Evolutionary conservation across 1,284 basidiomycete species (phyloP).

Genomic region (Cryptococcus sp.): DNA sequence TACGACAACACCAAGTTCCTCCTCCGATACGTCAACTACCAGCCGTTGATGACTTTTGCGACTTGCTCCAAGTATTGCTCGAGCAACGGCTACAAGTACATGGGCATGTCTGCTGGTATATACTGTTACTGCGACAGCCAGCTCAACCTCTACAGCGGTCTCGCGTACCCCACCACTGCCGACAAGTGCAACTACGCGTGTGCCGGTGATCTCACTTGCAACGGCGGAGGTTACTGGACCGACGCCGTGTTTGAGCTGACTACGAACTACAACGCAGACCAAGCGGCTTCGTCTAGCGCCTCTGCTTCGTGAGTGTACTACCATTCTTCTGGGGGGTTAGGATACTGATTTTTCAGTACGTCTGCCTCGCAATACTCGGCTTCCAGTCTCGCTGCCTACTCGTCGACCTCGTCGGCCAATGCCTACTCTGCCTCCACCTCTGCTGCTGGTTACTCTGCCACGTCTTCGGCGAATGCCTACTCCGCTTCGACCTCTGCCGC

Average conservation of each 20-base stretch:
- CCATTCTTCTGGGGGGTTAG: too few relatives aligned
- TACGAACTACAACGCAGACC: not conserved
- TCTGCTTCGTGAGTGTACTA: too few relatives aligned
- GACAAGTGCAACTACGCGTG: not conserved
- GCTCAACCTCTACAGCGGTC: not conserved
- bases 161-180: not conserved
- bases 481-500: too few relatives aligned
- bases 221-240: not conserved
- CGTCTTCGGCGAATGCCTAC: too few relatives aligned
- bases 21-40: not conserved
- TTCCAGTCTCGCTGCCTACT: not conserved
- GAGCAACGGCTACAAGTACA: not conserved
- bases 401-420: constrained; percentile 6
- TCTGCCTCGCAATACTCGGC: not conserved
- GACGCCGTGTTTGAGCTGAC: not conserved
- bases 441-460: constrained; percentile 2
- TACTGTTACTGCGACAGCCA: not conserved
- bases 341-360: too few relatives aligned
- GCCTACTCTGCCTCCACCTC: constrained; percentile 6
- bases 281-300: not conserved
- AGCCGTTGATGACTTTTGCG: not conserved
- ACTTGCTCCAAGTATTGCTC: not conserved
- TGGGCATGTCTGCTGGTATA: not conserved
- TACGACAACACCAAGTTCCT: not conserved
- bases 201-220: not conserved